Evolutionary conservation across 1,284 basidiomycete genomes (phyloP), one percentile per base, ranked within the genome.

Genomic region (Jaminaea rosea): DNA sequence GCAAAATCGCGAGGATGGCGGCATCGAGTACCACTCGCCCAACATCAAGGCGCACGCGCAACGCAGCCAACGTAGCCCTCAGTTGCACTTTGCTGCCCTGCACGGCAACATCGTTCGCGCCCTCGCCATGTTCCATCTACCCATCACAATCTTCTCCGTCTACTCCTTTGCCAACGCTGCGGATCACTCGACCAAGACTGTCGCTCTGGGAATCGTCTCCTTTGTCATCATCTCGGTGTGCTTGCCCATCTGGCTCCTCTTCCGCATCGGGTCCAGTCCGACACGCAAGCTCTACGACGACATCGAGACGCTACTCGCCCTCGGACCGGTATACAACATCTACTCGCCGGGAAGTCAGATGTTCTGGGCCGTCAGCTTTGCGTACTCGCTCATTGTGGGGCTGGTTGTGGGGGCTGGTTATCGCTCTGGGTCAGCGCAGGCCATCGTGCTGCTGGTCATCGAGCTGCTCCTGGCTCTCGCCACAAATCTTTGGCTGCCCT

Each of bases 301-400:
- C 73, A 90, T 89, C 9, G 81, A 86, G 59, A 93, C 90, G 0
- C 79, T 97, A 10, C 82, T 94, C n/a, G 82, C 85, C 1, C 80
- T 91, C 10, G 93, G 93, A 5, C 88, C 91, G n/a, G 78, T 96
- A 48, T 98, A 98, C 77, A 94, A 93, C 76, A 86, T 88, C 63
- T 97, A 92, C 75, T 82, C 88, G 21, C 88, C 89, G 56, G 87
- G 87, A 27, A 90, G 87, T 26, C 88, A 94, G 73, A 80, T 91
- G 54, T 98, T 92, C 75, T 84, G 86, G 3, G 81, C 80, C 46
- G 78, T 93, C 42, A 80, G 89, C 45, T 85, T 97, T 62, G 79
- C 82, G 0, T 85, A 83, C 51, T 93, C 89, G 65, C 75, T 97
- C 21, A 80, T 84, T 9, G 82, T 88, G 58, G 92, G 78, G 8